A percentile compares a stretch with the other conserved stretches of the same genome.
Evolutionary conservation across 2,329 filamentous ascomycete species (phyloP).

Genomic region (Onygenales sp.): DNA sequence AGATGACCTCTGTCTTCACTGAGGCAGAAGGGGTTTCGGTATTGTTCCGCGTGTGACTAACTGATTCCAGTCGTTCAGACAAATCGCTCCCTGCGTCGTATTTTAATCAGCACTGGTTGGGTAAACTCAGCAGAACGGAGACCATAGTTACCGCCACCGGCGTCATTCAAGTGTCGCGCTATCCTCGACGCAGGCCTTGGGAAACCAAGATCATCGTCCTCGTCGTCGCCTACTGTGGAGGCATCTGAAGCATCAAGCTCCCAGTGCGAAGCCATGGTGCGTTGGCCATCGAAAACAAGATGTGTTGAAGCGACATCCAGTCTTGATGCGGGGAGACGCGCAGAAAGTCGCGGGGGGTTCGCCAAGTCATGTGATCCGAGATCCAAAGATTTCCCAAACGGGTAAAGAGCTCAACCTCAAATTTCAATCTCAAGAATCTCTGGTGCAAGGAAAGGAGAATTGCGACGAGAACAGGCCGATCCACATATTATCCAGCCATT

Average conservation of each 20-base stretch:
- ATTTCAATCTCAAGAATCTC: background rate
- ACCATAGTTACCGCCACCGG: background rate
- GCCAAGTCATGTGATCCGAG: conserved; percentile 1
- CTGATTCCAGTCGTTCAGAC: background rate
- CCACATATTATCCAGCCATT: background rate
- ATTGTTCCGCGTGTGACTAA: background rate
- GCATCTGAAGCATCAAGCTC: conserved; percentile 18
- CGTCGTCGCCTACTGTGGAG: conserved; percentile 19
- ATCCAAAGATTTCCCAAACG: conserved; percentile 10
- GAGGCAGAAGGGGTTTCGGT: conserved; percentile 6
- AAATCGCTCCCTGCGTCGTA: background rate
- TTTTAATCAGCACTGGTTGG: background rate
- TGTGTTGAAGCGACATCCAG: background rate
- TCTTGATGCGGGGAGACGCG: background rate
- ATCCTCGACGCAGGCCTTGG: background rate
- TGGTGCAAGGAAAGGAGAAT: too few relatives aligned
- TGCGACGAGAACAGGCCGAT: background rate
- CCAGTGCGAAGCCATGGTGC: conserved; percentile 17
- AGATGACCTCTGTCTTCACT: conserved; percentile 5
- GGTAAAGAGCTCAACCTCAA: conserved; percentile 16
- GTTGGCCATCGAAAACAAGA: background rate
- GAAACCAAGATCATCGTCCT: conserved; percentile 36
- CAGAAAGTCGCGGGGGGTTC: background rate
- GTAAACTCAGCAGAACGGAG: background rate
- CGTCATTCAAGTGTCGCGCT: background rate